Conservation (phyloP, 192 early-diverging fungal species). For the Backusella westeae region DNA sequence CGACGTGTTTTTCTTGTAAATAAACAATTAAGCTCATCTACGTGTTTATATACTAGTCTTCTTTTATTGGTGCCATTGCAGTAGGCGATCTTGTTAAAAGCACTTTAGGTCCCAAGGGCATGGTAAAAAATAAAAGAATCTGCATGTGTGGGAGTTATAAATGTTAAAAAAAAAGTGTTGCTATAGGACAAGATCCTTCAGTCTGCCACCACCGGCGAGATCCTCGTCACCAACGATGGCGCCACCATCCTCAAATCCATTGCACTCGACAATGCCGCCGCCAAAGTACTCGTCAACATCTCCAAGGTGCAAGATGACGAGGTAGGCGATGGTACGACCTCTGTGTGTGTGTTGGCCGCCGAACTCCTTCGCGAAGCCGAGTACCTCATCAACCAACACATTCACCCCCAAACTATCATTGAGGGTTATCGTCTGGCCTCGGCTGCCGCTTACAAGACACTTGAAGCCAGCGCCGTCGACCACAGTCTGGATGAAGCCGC, state of each 20-base stretch:
- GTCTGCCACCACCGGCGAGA: conserved; percentile 79
- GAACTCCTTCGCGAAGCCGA: conserved; percentile 95
- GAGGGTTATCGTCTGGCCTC: conserved; percentile 93
- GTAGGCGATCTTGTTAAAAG: conserved; percentile 98
- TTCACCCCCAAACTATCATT: conserved; percentile 97
- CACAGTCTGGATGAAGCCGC: conserved; percentile 63
- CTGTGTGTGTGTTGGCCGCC: conserved; percentile 95
- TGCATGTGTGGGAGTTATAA: too few relatives aligned
- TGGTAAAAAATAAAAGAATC: conserved; percentile 54
- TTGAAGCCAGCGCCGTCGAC: conserved; percentile 80
- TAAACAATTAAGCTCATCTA: not conserved
- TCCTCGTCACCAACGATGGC: conserved; percentile 97
- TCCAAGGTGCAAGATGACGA: conserved; percentile 99
- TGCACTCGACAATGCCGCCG: conserved; percentile 96
- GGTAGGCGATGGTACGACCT: conserved; percentile 99
- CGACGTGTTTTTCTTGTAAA: not conserved
- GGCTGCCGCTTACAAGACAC: conserved; percentile 75
- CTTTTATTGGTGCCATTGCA: conserved; percentile 98
- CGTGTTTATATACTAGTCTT: conserved; percentile 53
- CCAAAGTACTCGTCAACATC: conserved; percentile 97
- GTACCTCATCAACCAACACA: conserved; percentile 86
- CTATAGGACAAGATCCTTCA: conserved; percentile 96
- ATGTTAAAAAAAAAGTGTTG: not conserved
- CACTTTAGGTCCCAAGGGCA: conserved; percentile 97
- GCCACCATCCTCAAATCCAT: conserved; percentile 99